A percentile compares a stretch with the other conserved stretches of the same genome.
These are phyloP conservation scores for Kodamaea derodonti DNA, from an alignment of 1,139 yeast genomes.

Conservation along the genomic window DNA sequence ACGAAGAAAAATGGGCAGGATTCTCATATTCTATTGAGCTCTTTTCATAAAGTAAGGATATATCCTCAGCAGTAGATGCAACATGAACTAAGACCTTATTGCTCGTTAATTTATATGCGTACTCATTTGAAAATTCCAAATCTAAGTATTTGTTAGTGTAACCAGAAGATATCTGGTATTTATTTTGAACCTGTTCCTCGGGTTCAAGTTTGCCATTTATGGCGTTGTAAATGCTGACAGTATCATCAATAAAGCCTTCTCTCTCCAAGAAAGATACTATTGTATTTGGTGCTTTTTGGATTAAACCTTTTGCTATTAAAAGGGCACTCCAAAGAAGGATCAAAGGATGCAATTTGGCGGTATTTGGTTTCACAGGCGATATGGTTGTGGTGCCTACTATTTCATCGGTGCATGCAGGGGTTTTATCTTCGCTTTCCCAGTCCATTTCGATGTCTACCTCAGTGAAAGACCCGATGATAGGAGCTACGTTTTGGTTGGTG, in stretches of 20 bases:
- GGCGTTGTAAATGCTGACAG: constrained; percentile 13
- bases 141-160: constrained; percentile 27
- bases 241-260: constrained; percentile 68
- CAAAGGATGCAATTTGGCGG: constrained; percentile 7
- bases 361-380: constrained; percentile 2
- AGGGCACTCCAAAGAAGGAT: constrained; percentile 51
- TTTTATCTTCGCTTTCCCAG: constrained; percentile 4
- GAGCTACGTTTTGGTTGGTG: constrained; percentile 54
- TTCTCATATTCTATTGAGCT: constrained; percentile 8
- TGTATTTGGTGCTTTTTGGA: constrained; percentile 40
- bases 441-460: constrained; percentile 13
- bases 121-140: constrained; percentile 31
- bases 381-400: not conserved
- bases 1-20: constrained; percentile 17
- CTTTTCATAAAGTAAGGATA: constrained; percentile 19
- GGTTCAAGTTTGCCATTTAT: constrained; percentile 6
- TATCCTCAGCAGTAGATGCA: constrained; percentile 16
- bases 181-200: not conserved
- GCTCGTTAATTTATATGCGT: constrained; percentile 20
- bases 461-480: constrained; percentile 17
- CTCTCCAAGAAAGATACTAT: constrained; percentile 55
- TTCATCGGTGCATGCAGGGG: not conserved
- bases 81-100: constrained; percentile 18
- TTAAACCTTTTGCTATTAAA: constrained; percentile 44
- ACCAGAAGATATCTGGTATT: constrained; percentile 5